These are phyloP conservation scores for Schizothecium vesticola DNA, from an alignment of 495 filamentous ascomycete genomes.

Conservation along the genomic window DNA sequence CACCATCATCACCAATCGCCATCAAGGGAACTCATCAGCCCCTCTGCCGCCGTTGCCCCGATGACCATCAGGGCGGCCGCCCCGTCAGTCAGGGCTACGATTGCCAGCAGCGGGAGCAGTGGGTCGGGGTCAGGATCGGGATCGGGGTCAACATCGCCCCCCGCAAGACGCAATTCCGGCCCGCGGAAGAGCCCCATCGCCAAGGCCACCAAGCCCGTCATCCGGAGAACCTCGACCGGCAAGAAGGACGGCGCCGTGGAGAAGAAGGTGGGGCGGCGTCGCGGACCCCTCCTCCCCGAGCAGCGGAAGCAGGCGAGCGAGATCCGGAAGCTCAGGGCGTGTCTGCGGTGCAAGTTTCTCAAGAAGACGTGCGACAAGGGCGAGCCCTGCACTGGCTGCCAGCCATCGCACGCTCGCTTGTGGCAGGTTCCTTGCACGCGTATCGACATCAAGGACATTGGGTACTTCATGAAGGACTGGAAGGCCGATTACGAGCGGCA, in stretches of 20 bases:
- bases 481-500: slow-evolving; percentile 91
- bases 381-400: slow-evolving; percentile 86
- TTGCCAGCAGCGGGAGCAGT: slow-evolving; percentile 37
- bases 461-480: slow-evolving; percentile 97
- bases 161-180: slow-evolving; percentile 55
- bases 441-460: slow-evolving; percentile 95
- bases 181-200: slow-evolving; percentile 72
- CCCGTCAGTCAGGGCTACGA: slow-evolving; percentile 48
- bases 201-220: slow-evolving; percentile 75
- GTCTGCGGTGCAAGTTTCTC: slow-evolving; percentile 92
- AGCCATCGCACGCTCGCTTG: slow-evolving; percentile 83
- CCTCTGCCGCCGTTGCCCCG: slow-evolving; percentile 60
- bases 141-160: slow-evolving; percentile 56
- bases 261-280: slow-evolving; percentile 83
- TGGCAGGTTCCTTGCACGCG: slow-evolving; percentile 96
- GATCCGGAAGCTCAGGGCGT: slow-evolving; percentile 86
- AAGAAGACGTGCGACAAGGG: slow-evolving; percentile 98
- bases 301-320: slow-evolving; percentile 91
- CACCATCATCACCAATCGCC: slow-evolving; percentile 46
- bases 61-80: slow-evolving; percentile 63
- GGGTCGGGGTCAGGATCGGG: slow-evolving; percentile 21
- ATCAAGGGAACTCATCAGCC: slow-evolving; percentile 55
- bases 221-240: slow-evolving; percentile 65
- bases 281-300: slow-evolving; percentile 83
- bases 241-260: slow-evolving; percentile 69